Evolutionary conservation across 768 basidiomycete genomes (phyloP), one percentile per base, ranked within the genome.

Genomic region (Candolleomyces eurysporus): DNA sequence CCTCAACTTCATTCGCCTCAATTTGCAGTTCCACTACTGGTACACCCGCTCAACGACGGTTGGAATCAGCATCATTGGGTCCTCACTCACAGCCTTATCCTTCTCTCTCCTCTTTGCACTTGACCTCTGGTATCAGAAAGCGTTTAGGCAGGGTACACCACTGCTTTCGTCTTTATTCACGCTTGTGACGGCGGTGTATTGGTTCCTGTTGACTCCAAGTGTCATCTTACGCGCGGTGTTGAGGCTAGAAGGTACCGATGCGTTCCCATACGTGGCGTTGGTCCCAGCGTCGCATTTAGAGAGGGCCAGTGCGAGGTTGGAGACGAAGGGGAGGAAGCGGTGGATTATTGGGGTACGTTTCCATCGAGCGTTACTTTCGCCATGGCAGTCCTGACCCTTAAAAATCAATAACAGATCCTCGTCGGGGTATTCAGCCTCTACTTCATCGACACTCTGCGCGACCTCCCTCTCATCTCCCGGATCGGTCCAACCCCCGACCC

Each of bases 11-110:
- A 4, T 66, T n/a, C 48, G 50, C 7, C 48, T 48, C 9, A 5
- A 66, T 21, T 61, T 75, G 3, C 59, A 66, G 8, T 42, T 69
- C 50, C 60, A 68, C 53, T 78, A 78, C 58, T 78, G 76, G 75
- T 75, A 66, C 55, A 71, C 73, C 1, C 69, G 72, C 26, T 67
- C 64, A 45, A 72, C 75, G 1, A 77, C 73, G 0, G 69, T 69
- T 14, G 71, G 71, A 4, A 71, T 79, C 58, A 74, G 73, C 21
- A 64, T 69, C 9, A n/a, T 63, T 0, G 73, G 73, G 16, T 69
- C 63, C 3, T 30, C 62, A 11, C 61, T 75, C 6, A 21, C 69
- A 0, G 70, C 69, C 14, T 31, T 59, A 5, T 60, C 64, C 46
- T 52, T 58, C 3, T 49, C 16, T 17, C 21, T 17, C 21, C 10